Percentiles rank a stretch among this genome's conserved stretches.
phyloP scores from a whole-genome alignment of 441 rosid genomes.

The Euphorbia celastroides region DNA sequence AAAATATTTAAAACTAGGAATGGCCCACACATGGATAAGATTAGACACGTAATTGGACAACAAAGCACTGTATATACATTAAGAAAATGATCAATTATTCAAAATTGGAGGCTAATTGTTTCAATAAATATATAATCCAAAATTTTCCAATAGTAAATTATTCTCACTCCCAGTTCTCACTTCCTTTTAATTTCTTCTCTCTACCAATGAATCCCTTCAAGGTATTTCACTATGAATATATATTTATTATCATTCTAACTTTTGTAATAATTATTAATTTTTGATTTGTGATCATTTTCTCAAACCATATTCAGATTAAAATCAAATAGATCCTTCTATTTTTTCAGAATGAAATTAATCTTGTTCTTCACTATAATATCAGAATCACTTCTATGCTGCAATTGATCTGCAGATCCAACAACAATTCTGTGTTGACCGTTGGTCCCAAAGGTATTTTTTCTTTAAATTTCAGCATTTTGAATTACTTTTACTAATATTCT shows the following conservation, averaged over 20 bases:
- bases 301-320: too few species aligned
- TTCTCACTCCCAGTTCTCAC: not conserved
- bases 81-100: not conserved
- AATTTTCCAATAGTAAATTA: not conserved
- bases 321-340: not conserved
- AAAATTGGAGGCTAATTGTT: not conserved
- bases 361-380: too few species aligned
- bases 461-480: too few species aligned
- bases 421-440: constrained; percentile 77
- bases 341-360: constrained; percentile 36
- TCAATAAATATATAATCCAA: not conserved
- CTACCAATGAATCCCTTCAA: constrained; percentile 36
- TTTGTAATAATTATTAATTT: too few species aligned
- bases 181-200: not conserved
- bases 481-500: too few species aligned
- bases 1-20: too few species aligned
- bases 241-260: not conserved
- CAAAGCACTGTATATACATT: not conserved
- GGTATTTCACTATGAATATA: not conserved
- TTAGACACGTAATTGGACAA: too few species aligned
- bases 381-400: too few species aligned
- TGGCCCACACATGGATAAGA: too few species aligned
- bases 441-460: constrained; percentile 68
- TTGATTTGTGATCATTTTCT: not conserved
- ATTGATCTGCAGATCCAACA: too few species aligned